Conservation (phyloP, 2,329 filamentous ascomycete genomes). For the Fusarium zealandicum region DNA sequence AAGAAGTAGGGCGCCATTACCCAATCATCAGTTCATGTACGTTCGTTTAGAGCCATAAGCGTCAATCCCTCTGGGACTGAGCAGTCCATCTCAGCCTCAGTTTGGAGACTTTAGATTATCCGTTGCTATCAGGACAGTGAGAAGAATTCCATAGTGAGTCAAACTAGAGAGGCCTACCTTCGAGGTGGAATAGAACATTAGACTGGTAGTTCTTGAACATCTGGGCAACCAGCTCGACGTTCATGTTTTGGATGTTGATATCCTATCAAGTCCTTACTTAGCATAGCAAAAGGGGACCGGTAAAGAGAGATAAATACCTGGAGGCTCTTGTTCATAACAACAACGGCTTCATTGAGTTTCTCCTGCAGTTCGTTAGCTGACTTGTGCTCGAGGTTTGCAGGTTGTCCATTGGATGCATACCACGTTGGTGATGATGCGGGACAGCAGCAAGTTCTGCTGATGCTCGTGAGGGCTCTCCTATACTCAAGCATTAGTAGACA, state of each 20-base stretch:
- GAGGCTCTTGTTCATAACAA: constrained; percentile 90
- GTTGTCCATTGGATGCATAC: constrained; percentile 61
- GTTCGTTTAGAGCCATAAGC: constrained; percentile 9
- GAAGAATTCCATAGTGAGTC: not conserved
- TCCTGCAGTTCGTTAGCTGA: constrained; percentile 64
- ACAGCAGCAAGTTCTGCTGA: constrained; percentile 91
- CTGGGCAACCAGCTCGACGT: constrained; percentile 94
- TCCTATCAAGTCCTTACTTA: constrained; percentile 63
- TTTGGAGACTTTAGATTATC: constrained; percentile 80
- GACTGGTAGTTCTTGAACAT: constrained; percentile 99
- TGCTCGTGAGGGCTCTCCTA: constrained; percentile 97
- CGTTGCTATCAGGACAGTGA: constrained; percentile 64
- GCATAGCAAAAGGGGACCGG: not conserved
- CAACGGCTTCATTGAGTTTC: constrained; percentile 93
- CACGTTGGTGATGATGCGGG: constrained; percentile 96
- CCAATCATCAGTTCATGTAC: constrained; percentile 25
- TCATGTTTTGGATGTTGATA: constrained; percentile 99
- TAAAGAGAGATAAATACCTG: constrained; percentile 66
- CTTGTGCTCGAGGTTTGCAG: not conserved
- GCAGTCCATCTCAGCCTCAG: constrained; percentile 8
- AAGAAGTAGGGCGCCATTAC: not conserved
- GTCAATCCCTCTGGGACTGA: not conserved
- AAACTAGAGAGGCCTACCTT: constrained; percentile 66
- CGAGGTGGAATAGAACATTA: constrained; percentile 94
- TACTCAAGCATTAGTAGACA: not conserved